These are phyloP conservation scores for Fraxinus platypoda DNA, from an alignment of 305 asterid species.

Conservation along the genomic window DNA sequence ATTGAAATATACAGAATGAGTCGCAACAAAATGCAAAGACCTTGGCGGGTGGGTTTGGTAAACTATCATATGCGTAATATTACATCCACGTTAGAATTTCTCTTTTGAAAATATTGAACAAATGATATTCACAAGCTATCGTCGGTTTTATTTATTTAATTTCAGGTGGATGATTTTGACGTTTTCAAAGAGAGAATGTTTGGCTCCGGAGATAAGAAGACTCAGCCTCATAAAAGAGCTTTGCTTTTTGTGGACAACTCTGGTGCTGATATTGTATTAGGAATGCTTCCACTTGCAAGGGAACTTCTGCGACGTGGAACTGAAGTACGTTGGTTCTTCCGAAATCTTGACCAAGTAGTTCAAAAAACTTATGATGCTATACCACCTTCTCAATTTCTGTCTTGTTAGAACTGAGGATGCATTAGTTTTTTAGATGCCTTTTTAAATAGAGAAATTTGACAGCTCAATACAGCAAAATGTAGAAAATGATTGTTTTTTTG, in stretches of 20 bases:
- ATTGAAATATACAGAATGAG: slow-evolving; percentile 97
- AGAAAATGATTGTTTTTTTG: not conserved
- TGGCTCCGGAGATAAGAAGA: slow-evolving; percentile 58
- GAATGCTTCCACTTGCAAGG: slow-evolving; percentile 98
- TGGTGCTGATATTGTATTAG: slow-evolving; percentile 89
- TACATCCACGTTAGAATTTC: not conserved
- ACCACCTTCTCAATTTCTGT: not conserved
- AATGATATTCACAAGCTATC: not conserved
- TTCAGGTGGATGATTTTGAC: slow-evolving; percentile 90
- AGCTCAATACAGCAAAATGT: not conserved
- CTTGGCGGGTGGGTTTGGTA: slow-evolving; percentile 77
- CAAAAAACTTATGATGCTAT: not conserved
- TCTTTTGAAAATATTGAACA: not conserved
- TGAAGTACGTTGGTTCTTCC: slow-evolving; percentile 52
- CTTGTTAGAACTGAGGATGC: not conserved
- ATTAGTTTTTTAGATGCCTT: not conserved
- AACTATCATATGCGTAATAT: not conserved
- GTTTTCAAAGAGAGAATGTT: slow-evolving; percentile 73
- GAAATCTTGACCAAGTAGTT: not conserved
- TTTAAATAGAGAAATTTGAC: not conserved
- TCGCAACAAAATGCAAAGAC: slow-evolving; percentile 97
- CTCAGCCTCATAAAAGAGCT: slow-evolving; percentile 68
- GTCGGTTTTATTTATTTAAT: not conserved
- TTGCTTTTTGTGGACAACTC: slow-evolving; percentile 93
- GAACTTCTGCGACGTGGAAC: slow-evolving; percentile 94